A percentile compares a stretch with the other conserved stretches of the same genome.
phyloP scores from a whole-genome alignment of 805 yeast genomes.

The Candida maltosa region DNA sequence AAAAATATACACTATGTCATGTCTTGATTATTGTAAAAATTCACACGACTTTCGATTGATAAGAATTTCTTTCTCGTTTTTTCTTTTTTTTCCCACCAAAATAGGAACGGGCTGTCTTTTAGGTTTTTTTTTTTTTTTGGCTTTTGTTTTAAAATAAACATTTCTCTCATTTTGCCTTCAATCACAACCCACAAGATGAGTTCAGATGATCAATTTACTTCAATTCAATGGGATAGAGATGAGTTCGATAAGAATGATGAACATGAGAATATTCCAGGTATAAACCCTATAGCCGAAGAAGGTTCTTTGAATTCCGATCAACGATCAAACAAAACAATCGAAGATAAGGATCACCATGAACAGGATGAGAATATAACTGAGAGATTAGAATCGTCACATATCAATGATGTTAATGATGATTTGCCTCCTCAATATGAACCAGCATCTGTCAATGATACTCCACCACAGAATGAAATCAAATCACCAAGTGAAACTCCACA shows the following conservation, averaged over 20 bases:
- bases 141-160: neutral
- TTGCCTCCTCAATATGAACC: too few relatives aligned
- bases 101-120: too few relatives aligned
- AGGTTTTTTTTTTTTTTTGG: neutral
- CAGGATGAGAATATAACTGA: neutral
- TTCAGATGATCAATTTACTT: constrained; percentile 50
- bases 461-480: too few relatives aligned
- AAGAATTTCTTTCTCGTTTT: neutral
- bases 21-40: neutral
- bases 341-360: constrained; percentile 3
- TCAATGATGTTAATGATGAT: neutral
- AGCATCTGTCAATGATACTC: too few relatives aligned
- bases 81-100: constrained; percentile 1
- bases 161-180: neutral
- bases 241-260: constrained; percentile 5
- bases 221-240: constrained; percentile 55
- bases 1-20: neutral
- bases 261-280: neutral
- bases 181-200: constrained; percentile 13
- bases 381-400: neutral
- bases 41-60: constrained; percentile 1
- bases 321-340: neutral
- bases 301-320: neutral
- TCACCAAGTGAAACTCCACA: too few relatives aligned
- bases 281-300: constrained; percentile 3